These are phyloP conservation scores for Buddleja alternifolia DNA, from an alignment of 257 asterid genomes.

Conservation along the genomic window DNA sequence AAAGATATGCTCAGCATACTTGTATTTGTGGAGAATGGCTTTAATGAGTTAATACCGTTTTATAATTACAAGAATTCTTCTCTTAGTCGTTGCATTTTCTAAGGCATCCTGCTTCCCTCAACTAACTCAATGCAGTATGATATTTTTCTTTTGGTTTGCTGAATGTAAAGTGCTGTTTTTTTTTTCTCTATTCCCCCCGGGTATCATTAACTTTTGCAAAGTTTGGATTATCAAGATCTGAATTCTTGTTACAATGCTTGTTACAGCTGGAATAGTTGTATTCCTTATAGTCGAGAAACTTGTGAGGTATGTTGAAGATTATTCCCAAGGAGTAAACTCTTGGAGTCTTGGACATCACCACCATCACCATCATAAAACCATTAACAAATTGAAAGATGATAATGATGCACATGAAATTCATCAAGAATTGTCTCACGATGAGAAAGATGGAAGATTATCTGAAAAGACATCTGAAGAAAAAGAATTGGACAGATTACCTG, in stretches of 20 bases:
- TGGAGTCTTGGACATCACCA: conserved; percentile 75
- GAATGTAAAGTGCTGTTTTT: not conserved
- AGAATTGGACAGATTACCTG: conserved; percentile 37
- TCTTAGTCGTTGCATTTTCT: conserved; percentile 10
- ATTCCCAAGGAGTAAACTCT: conserved; percentile 61
- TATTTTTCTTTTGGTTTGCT: conserved; percentile 8
- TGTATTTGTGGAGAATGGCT: conserved; percentile 13
- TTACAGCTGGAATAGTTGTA: conserved; percentile 86
- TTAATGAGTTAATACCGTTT: conserved; percentile 10
- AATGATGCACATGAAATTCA: conserved; percentile 46
- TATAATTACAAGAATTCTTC: not conserved
- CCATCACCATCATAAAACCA: conserved; percentile 65
- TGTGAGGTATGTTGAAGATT: conserved; percentile 89
- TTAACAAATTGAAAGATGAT: conserved; percentile 54
- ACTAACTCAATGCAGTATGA: conserved; percentile 3
- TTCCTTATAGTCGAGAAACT: conserved; percentile 92
- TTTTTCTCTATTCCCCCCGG: not conserved
- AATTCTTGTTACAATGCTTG: conserved; percentile 33
- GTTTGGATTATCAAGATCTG: not conserved
- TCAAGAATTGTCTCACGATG: conserved; percentile 44
- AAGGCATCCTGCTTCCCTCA: conserved; percentile 23
- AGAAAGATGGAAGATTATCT: conserved; percentile 37
- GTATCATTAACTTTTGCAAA: not conserved
- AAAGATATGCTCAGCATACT: not conserved
- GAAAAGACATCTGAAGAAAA: conserved; percentile 39